phyloP scores from a whole-genome alignment of 1,284 basidiomycete species.

The Neolentinus lepideus region DNA sequence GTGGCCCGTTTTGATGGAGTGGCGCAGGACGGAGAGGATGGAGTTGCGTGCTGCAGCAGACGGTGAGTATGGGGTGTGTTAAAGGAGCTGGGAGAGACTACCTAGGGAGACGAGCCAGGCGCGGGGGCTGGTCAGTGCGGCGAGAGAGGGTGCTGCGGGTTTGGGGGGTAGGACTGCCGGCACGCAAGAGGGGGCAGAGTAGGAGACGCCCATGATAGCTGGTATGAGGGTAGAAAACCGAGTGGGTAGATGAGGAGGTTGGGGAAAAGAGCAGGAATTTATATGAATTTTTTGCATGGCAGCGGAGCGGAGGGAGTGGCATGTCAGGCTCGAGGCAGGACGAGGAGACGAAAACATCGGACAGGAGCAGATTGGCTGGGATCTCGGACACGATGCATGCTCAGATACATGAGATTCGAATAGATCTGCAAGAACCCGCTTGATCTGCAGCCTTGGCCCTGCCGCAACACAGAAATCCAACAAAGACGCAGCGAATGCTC shows the following conservation, averaged over 20 bases:
- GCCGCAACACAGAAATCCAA: too few species aligned
- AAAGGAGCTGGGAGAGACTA: too few species aligned
- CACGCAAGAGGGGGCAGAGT: not conserved
- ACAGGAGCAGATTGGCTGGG: not conserved
- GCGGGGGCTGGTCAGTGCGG: constrained; percentile 5
- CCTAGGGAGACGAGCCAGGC: constrained; percentile 14
- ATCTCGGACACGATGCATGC: too few species aligned
- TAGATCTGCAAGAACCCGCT: not conserved
- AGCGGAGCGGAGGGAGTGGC: not conserved
- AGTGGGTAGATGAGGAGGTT: not conserved
- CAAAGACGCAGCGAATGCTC: not conserved
- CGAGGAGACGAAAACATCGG: not conserved
- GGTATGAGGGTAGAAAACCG: not conserved
- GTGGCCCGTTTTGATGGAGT: constrained; percentile 51
- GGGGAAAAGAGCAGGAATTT: not conserved
- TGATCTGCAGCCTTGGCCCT: not conserved
- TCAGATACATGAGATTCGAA: not conserved
- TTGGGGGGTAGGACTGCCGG: not conserved
- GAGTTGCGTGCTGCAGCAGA: constrained; percentile 48
- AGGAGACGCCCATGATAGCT: not conserved
- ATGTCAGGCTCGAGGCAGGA: not conserved
- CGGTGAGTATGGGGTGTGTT: not conserved
- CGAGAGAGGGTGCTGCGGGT: not conserved
- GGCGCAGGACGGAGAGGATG: constrained; percentile 50
- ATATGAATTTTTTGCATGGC: not conserved